These are phyloP conservation scores for Hypomontagnella submonticulosa DNA, from an alignment of 495 filamentous ascomycete species.

Conservation along the genomic window DNA sequence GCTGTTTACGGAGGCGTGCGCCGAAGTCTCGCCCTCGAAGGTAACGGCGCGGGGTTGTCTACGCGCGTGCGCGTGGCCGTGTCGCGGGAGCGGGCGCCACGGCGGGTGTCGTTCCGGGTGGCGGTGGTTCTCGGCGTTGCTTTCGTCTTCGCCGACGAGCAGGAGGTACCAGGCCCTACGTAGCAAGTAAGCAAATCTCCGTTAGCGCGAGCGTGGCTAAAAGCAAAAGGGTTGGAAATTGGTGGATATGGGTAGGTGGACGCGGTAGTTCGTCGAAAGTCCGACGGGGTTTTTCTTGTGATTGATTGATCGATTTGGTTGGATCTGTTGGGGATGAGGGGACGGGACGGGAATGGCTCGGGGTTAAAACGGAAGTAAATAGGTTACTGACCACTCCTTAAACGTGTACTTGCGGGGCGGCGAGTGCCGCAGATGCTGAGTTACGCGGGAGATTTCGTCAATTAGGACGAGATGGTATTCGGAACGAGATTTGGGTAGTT, in stretches of 20 bases:
- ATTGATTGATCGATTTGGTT: no score
- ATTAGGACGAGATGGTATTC: conserved; percentile 75
- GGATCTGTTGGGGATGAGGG: background rate
- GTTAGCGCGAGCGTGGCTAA: no score
- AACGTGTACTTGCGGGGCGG: conserved; percentile 78
- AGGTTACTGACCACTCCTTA: conserved; percentile 70
- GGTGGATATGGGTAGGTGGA: background rate
- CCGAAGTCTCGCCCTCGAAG: no score
- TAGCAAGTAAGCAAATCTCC: background rate
- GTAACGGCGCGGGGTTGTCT: no score
- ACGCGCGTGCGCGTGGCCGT: background rate
- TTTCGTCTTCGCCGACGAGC: conserved; percentile 78
- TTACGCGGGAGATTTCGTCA: conserved; percentile 73
- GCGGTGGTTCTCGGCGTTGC: conserved; percentile 56
- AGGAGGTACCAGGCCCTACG: conserved; percentile 72
- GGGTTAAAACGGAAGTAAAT: background rate
- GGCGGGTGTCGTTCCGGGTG: conserved; percentile 33
- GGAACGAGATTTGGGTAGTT: conserved; percentile 51
- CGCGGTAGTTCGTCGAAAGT: background rate
- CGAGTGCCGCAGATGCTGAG: conserved; percentile 67
- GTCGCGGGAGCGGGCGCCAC: background rate
- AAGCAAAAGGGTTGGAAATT: background rate
- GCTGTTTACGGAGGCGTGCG: background rate
- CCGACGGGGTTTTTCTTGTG: background rate
- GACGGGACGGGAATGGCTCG: conserved; percentile 11